A percentile compares a stretch with the other conserved stretches of the same genome.
Conservation (phyloP, 352 stramenopile species). For the Globisporangium parvum region DNA sequence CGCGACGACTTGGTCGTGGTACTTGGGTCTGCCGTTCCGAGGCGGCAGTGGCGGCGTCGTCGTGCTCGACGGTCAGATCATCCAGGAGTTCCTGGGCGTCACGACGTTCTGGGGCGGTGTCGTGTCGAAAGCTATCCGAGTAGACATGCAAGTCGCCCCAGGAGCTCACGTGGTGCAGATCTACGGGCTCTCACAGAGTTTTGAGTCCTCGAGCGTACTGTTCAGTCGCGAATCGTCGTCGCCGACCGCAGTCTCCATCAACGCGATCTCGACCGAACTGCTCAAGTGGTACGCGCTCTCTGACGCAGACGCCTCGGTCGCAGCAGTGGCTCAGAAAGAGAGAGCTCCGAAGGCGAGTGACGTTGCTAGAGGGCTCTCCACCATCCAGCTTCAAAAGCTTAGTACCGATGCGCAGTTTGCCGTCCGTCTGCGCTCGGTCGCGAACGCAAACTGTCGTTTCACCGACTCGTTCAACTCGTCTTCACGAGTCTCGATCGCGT, state of each 20-base stretch:
- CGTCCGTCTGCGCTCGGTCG: conserved; percentile 24
- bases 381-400: conserved; percentile 33
- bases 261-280: conserved; percentile 22
- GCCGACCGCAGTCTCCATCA: conserved; percentile 17
- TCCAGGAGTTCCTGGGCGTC: conserved; percentile 39
- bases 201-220: conserved; percentile 43
- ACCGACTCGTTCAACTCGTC: conserved; percentile 33
- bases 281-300: conserved; percentile 33
- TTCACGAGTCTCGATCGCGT: conserved; percentile 33
- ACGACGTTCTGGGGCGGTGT: conserved; percentile 35
- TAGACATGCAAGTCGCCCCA: conserved; percentile 34
- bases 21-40: conserved; percentile 49
- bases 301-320: conserved; percentile 22
- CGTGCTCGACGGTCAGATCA: conserved; percentile 35
- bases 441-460: conserved; percentile 26
- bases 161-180: conserved; percentile 38
- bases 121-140: conserved; percentile 27
- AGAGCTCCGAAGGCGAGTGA: conserved; percentile 26
- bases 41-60: conserved; percentile 34
- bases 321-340: conserved; percentile 25
- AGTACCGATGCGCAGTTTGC: conserved; percentile 32
- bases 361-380: conserved; percentile 34
- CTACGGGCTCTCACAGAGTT: conserved; percentile 33
- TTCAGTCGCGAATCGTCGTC: conserved; percentile 34
- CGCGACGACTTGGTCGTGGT: conserved; percentile 43